A percentile compares a stretch with the other conserved stretches of the same genome.
Evolutionary conservation across 2,329 filamentous ascomycete genomes (phyloP).

Genomic region (Calonectria ilicicola): DNA sequence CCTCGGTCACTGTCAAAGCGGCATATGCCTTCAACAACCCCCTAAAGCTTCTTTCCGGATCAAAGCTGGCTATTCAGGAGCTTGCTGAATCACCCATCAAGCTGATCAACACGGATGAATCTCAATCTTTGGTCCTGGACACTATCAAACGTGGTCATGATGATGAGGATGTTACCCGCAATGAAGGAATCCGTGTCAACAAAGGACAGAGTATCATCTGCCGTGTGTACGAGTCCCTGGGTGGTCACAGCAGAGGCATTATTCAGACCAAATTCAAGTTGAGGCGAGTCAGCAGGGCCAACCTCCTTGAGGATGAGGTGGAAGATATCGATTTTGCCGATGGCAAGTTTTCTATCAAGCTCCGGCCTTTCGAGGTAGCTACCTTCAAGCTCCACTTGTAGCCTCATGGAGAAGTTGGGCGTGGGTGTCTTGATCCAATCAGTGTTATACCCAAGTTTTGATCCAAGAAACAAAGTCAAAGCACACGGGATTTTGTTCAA

Average conservation of each 20-base stretch:
- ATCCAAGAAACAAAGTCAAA: not conserved
- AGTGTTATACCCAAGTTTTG: conserved; percentile 31
- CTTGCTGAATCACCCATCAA: conserved; percentile 65
- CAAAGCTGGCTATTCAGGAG: conserved; percentile 42
- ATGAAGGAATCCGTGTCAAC: conserved; percentile 71
- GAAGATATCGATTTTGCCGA: conserved; percentile 69
- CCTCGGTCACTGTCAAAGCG: conserved; percentile 80
- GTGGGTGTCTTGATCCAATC: conserved; percentile 38
- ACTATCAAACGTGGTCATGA: conserved; percentile 94
- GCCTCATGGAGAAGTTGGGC: conserved; percentile 43
- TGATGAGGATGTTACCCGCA: conserved; percentile 77
- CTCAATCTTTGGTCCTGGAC: conserved; percentile 81
- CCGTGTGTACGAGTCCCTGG: conserved; percentile 88
- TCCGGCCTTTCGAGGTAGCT: conserved; percentile 88
- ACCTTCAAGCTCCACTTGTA: conserved; percentile 76
- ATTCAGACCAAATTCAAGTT: conserved; percentile 78
- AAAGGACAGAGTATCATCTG: conserved; percentile 84
- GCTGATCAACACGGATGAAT: conserved; percentile 68
- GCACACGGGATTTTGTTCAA: not conserved
- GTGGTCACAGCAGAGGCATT: conserved; percentile 80
- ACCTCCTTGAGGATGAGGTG: conserved; percentile 88
- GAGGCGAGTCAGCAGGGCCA: conserved; percentile 83
- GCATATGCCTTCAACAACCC: conserved; percentile 94
- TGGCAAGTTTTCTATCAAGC: conserved; percentile 68
- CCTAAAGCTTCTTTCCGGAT: conserved; percentile 57